These are phyloP conservation scores for Ganoderma meredithae DNA, from an alignment of 1,284 basidiomycete species.

Conservation along the genomic window DNA sequence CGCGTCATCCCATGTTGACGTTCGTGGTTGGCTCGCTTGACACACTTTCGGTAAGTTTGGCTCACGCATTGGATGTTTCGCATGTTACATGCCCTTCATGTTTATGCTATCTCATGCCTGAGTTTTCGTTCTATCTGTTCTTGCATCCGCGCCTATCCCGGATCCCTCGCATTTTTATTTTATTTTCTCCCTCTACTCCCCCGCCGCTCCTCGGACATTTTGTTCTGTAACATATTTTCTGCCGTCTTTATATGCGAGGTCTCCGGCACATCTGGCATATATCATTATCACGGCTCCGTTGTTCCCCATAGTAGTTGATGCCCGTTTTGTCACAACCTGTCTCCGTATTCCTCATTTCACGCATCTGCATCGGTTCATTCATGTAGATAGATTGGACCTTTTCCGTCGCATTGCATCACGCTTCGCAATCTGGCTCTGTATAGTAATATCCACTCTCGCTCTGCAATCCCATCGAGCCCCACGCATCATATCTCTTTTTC, in stretches of 20 bases:
- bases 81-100: slow-evolving; percentile 24
- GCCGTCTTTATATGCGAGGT: slow-evolving; percentile 33
- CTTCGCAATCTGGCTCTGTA: slow-evolving; percentile 22
- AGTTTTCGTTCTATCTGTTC: slow-evolving; percentile 15
- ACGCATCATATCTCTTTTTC: not conserved
- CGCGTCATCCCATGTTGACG: slow-evolving; percentile 82
- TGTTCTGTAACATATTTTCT: slow-evolving; percentile 19
- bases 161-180: slow-evolving; percentile 25
- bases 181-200: slow-evolving; percentile 15
- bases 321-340: slow-evolving; percentile 16
- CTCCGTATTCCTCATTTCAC: not conserved
- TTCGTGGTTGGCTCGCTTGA: slow-evolving; percentile 71
- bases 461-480: slow-evolving; percentile 7
- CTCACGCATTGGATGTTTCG: slow-evolving; percentile 28
- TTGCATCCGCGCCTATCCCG: slow-evolving; percentile 30
- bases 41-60: slow-evolving; percentile 35
- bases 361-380: slow-evolving; percentile 21
- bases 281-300: slow-evolving; percentile 31
- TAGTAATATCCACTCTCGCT: slow-evolving; percentile 16
- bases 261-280: slow-evolving; percentile 34
- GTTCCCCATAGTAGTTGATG: slow-evolving; percentile 7
- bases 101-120: slow-evolving; percentile 27
- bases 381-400: slow-evolving; percentile 32
- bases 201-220: slow-evolving; percentile 22
- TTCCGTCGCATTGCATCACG: slow-evolving; percentile 29